These are phyloP conservation scores for Hypoxylon sp. DNA, from an alignment of 2,329 filamentous ascomycete genomes.

Conservation along the genomic window DNA sequence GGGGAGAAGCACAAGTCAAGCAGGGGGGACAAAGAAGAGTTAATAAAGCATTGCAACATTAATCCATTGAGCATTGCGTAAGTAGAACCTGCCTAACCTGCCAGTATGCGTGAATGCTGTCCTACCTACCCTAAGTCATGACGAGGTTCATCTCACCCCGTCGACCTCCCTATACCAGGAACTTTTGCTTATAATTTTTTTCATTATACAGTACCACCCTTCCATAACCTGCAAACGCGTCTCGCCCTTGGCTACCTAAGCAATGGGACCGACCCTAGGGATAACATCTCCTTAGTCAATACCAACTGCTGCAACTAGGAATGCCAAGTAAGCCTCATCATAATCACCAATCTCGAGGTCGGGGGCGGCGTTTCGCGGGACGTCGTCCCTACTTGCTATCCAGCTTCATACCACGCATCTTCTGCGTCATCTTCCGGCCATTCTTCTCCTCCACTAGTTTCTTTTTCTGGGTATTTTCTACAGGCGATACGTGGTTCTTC, in stretches of 20 bases:
- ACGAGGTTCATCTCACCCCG: not conserved
- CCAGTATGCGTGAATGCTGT: constrained; percentile 7
- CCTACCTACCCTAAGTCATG: not conserved
- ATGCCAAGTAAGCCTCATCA: constrained; percentile 10
- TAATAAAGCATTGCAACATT: constrained; percentile 11
- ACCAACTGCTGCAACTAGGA: constrained; percentile 7
- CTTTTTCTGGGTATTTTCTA: constrained; percentile 8
- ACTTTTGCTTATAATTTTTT: constrained; percentile 20
- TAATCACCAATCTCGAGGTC: not conserved
- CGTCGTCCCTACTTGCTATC: constrained; percentile 21
- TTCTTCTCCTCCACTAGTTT: not conserved
- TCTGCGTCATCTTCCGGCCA: constrained; percentile 9
- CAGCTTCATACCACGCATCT: constrained; percentile 20
- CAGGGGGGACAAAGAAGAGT: constrained; percentile 21
- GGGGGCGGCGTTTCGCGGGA: constrained; percentile 13
- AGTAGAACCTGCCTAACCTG: constrained; percentile 19
- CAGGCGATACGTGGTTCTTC: not conserved
- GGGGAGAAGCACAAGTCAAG: constrained; percentile 10
- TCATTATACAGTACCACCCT: constrained; percentile 17
- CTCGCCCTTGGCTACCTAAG: constrained; percentile 4
- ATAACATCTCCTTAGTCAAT: constrained; percentile 14
- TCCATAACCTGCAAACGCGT: constrained; percentile 14
- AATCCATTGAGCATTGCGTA: constrained; percentile 14
- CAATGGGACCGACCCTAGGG: constrained; percentile 1
- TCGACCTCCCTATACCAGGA: constrained; percentile 6